phyloP scores from a whole-genome alignment of 805 yeast species.

The Hanseniaspora osmophila region DNA sequence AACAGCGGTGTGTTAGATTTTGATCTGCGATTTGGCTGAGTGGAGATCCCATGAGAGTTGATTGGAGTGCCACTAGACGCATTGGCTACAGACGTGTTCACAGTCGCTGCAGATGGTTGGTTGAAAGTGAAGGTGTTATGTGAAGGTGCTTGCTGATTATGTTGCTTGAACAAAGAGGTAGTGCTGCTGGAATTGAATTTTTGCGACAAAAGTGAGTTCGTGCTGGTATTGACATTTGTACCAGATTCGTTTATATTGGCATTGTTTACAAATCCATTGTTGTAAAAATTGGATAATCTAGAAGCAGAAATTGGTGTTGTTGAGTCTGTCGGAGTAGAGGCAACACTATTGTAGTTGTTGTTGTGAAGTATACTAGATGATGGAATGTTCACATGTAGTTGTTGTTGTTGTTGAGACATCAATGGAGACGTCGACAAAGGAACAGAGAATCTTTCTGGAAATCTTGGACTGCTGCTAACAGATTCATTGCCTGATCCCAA shows the following conservation, averaged over 20 bases:
- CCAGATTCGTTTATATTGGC: neutral
- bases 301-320: neutral
- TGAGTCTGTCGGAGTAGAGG: neutral
- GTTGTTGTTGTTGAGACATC: neutral
- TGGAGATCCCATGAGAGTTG: neutral
- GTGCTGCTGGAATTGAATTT: neutral
- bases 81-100: neutral
- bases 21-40: neutral
- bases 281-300: neutral
- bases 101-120: neutral
- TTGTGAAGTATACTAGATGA: neutral
- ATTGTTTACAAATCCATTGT: neutral
- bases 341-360: neutral
- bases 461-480: neutral
- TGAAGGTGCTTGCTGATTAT: neutral
- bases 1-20: neutral
- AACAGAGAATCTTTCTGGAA: neutral
- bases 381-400: neutral
- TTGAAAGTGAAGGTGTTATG: neutral
- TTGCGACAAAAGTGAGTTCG: neutral
- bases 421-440: neutral
- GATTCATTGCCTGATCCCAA: neutral
- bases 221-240: neutral
- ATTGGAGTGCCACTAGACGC: neutral
- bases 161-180: neutral